Percentiles rank a stretch among this genome's conserved stretches.
Conservation (phyloP, 192 early-diverging fungal species). For the Backusella psychrophila region DNA sequence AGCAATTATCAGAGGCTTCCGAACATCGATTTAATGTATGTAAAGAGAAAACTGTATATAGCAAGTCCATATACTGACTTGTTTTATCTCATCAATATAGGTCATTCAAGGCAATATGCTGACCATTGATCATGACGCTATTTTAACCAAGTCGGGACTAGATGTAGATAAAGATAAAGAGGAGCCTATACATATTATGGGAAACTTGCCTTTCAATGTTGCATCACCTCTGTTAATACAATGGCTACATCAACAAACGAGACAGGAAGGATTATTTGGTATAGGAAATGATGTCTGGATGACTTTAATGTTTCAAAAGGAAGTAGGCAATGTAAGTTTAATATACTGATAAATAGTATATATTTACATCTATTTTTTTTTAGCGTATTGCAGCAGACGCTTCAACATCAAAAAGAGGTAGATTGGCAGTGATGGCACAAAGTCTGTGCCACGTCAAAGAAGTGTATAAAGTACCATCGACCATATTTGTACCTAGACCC, state of each 20-base stretch:
- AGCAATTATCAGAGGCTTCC: constrained; percentile 73
- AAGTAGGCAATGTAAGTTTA: constrained; percentile 60
- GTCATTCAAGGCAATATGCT: constrained; percentile 69
- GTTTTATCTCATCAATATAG: background rate
- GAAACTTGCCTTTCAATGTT: constrained; percentile 79
- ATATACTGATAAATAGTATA: background rate
- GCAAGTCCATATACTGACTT: background rate
- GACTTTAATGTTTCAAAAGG: constrained; percentile 86
- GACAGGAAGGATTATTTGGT: constrained; percentile 59
- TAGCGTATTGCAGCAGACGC: constrained; percentile 58
- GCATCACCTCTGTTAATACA: constrained; percentile 70
- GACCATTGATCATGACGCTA: constrained; percentile 47
- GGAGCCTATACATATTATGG: constrained; percentile 59
- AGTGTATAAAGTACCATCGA: constrained; percentile 58
- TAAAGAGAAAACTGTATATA: background rate
- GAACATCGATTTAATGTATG: constrained; percentile 47
- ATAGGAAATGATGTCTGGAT: constrained; percentile 47
- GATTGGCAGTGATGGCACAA: constrained; percentile 72
- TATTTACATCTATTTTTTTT: background rate
- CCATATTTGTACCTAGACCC: constrained; percentile 74
- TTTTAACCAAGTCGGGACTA: constrained; percentile 40
- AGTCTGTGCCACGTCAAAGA: constrained; percentile 63
- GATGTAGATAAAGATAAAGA: background rate
- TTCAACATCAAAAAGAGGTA: constrained; percentile 51
- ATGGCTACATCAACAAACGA: constrained; percentile 63